A percentile compares a stretch with the other conserved stretches of the same genome.
Evolutionary conservation across 2,329 filamentous ascomycete species (phyloP).

Genomic region (Thielaviopsis ethacetica): DNA sequence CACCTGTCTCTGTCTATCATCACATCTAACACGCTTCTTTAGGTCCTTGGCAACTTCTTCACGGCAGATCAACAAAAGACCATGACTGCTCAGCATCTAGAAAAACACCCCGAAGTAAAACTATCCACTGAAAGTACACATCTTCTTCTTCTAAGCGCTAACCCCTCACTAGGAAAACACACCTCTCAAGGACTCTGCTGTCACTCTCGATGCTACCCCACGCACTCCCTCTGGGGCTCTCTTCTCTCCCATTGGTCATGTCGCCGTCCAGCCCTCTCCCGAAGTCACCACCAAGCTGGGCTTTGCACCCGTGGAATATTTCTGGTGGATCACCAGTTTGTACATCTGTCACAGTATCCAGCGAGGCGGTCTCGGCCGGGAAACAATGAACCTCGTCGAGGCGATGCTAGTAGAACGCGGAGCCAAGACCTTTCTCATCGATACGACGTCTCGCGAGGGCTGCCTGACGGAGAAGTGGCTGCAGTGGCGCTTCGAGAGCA

Average conservation of each 20-base stretch:
- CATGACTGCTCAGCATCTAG: neutral
- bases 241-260: constrained; percentile 26
- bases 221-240: constrained; percentile 17
- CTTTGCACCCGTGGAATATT: constrained; percentile 17
- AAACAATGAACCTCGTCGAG: constrained; percentile 22
- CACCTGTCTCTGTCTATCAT: neutral
- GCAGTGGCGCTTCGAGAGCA: constrained; percentile 16
- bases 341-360: constrained; percentile 26
- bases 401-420: constrained; percentile 18
- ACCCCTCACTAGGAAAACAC: constrained; percentile 17
- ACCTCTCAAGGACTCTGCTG: constrained; percentile 21
- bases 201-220: constrained; percentile 16
- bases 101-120: constrained; percentile 4
- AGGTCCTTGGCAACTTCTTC: constrained; percentile 1
- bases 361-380: constrained; percentile 20
- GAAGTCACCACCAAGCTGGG: constrained; percentile 19
- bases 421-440: constrained; percentile 21
- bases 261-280: constrained; percentile 21
- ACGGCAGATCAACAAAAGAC: neutral
- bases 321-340: constrained; percentile 24
- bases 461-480: constrained; percentile 16
- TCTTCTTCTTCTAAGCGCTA: neutral
- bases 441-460: constrained; percentile 19
- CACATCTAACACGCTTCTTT: neutral
- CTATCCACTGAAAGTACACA: neutral